A percentile compares a stretch with the other conserved stretches of the same genome.
Conservation (phyloP, 805 yeast genomes). For the Tetrapisispora iriomotensis region DNA sequence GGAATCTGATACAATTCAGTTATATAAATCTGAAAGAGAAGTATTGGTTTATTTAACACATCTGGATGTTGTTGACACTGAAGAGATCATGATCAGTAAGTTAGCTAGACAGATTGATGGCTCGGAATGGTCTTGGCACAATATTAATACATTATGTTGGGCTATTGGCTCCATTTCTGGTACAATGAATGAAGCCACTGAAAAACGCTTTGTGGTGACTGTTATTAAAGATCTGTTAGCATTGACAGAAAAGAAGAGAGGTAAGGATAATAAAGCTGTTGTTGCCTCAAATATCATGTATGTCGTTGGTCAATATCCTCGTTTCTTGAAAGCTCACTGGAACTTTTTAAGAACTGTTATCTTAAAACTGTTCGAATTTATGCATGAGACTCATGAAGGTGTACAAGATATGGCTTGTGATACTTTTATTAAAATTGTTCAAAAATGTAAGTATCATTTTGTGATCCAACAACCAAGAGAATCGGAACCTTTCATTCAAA, state of each 20-base stretch:
- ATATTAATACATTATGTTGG: constrained; percentile 96
- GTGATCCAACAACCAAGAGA: constrained; percentile 81
- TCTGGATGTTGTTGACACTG: constrained; percentile 88
- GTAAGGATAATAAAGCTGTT: constrained; percentile 96
- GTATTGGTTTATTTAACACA: constrained; percentile 92
- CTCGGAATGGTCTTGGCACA: constrained; percentile 98
- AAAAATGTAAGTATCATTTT: constrained; percentile 91
- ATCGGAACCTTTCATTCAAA: constrained; percentile 82
- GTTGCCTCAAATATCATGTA: constrained; percentile 99
- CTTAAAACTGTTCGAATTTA: constrained; percentile 89
- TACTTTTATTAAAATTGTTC: constrained; percentile 91
- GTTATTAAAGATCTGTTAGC: constrained; percentile 88
- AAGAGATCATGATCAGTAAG: constrained; percentile 85
- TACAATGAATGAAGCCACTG: constrained; percentile 97
- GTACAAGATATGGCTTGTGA: constrained; percentile 99
- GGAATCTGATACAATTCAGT: constrained; percentile 92
- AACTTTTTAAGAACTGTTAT: constrained; percentile 92
- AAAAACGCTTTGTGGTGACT: constrained; percentile 83
- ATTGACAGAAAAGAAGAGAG: constrained; percentile 90
- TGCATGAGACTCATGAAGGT: constrained; percentile 99
- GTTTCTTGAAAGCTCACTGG: constrained; percentile 97
- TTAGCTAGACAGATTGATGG: constrained; percentile 90
- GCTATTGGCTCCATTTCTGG: constrained; percentile 99
- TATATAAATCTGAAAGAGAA: constrained; percentile 93
- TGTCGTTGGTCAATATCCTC: constrained; percentile 97